phyloP scores from a whole-genome alignment of 345 rosid species.

The Pelargonium nanum region DNA sequence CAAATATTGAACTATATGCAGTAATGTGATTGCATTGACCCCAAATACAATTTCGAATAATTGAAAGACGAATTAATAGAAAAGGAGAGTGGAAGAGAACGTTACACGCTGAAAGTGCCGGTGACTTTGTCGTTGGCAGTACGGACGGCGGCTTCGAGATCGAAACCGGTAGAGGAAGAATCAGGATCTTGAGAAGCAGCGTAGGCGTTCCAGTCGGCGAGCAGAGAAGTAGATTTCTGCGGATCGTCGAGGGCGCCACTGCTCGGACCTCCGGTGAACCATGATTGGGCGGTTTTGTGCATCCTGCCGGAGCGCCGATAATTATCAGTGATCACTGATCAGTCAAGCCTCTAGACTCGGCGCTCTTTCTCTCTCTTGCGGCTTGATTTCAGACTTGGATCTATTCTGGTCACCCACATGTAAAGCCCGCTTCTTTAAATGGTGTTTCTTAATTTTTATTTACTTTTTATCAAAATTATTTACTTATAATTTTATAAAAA shows the following conservation, averaged over 20 bases:
- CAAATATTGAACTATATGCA: background rate
- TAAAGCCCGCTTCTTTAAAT: no score
- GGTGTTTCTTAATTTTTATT: no score
- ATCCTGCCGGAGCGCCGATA: conserved; percentile 7
- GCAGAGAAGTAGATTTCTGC: conserved; percentile 19
- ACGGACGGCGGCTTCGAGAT: conserved; percentile 43
- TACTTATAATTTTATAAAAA: no score
- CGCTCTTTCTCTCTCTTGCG: no score
- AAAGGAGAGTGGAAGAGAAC: background rate
- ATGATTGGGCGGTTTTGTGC: conserved; percentile 39
- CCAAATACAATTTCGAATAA: background rate
- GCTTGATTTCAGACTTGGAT: no score
- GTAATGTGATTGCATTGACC: background rate
- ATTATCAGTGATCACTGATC: background rate
- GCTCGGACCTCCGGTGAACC: conserved; percentile 38
- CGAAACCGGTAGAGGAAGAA: conserved; percentile 22
- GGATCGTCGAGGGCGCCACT: conserved; percentile 13
- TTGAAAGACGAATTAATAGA: background rate
- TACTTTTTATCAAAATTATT: no score
- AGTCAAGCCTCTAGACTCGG: no score
- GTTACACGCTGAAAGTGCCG: conserved; percentile 24
- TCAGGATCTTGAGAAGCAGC: conserved; percentile 34
- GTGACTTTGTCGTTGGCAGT: conserved; percentile 23
- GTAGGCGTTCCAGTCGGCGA: conserved; percentile 53
- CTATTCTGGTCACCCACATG: no score